Base-by-base conservation (phyloP, 83 land plant genomes). In the Thuja plicata region DNA sequence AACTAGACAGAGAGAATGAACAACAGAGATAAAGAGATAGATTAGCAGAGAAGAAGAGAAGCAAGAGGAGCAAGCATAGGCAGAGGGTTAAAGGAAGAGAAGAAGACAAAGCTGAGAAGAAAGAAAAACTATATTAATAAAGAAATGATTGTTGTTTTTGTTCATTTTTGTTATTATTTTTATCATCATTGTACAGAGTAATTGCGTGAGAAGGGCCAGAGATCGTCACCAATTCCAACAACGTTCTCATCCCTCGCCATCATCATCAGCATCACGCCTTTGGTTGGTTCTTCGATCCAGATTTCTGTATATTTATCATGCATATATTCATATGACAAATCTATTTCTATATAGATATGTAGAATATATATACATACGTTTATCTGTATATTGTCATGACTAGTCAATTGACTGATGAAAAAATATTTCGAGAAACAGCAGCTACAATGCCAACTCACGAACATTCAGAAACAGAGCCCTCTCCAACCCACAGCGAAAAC, bases 401-500 rank as follows among this genome's bases (percentile, higher is more conserved):
- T 16, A 78, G 38, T 78, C 40, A 37, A 77, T 77, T 79, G 45
- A 79, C 45, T 16, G 41, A 78, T 34, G 40, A 78, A 15, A 78
- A 37, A 35, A 78, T 41, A 35, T 19, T 19, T 79, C 83, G 83
- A 41, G 41, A 8, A 79, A 43, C 41, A 41, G 83, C 27, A 79
- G 41, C 41, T 43, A 9, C 83, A 79, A 79, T 79, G 83, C 83
- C 83, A 79, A 40, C 83, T 79, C 83, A 79, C 83, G 46, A 79
- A 24, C 83, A 40, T 79, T 79, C 83, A 79, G 46, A 79, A 41
- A 79, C 83, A 40, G 83, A 79, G 83, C 83, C 83, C 46, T 79
- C 83, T 79, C 83, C 83, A 0, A 79, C 46, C 45, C 83, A 79
- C 83, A 79, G 83, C 45, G 83, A 79, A 17, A 79, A 79, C 40